These are phyloP conservation scores for Euptelea pleiosperma DNA, from an alignment of 164 flowering plant species.

Conservation along the genomic window DNA sequence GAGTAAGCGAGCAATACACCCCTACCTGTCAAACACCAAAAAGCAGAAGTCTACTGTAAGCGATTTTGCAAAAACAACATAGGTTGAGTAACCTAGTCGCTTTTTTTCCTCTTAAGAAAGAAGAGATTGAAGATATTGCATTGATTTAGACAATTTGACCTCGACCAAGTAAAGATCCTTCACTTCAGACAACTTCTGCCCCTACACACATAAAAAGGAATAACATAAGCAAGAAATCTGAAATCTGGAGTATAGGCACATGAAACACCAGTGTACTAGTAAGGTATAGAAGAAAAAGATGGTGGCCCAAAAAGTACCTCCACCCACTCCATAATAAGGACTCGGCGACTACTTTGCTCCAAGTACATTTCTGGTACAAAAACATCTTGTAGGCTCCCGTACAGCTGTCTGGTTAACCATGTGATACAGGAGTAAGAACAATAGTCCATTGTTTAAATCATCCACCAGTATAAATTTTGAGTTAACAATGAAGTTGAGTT, in stretches of 20 bases:
- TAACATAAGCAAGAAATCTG: conserved; percentile 12
- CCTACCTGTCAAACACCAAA: conserved; percentile 62
- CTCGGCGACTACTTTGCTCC: conserved; percentile 65
- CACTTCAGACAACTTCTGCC: conserved; percentile 75
- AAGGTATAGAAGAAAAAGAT: conserved; percentile 5
- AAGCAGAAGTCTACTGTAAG: conserved; percentile 4
- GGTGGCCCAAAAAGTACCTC: conserved; percentile 51
- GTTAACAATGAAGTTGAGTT: neutral
- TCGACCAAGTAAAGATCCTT: conserved; percentile 87
- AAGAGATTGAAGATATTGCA: neutral
- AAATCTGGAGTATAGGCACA: neutral
- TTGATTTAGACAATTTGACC: conserved; percentile 35
- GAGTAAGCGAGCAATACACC: conserved; percentile 92
- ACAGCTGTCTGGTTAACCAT: conserved; percentile 55
- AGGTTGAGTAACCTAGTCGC: neutral
- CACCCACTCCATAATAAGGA: conserved; percentile 92
- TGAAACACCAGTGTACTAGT: neutral
- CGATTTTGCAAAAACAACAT: neutral
- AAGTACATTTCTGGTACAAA: conserved; percentile 75
- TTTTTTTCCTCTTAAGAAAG: neutral
- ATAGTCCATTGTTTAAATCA: conserved; percentile 8
- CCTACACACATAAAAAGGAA: conserved; percentile 40
- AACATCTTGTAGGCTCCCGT: conserved; percentile 81
- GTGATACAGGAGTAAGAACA: neutral
- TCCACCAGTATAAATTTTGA: neutral